Conservation (phyloP, 345 rosid species). For the Populus euphratica region DNA sequence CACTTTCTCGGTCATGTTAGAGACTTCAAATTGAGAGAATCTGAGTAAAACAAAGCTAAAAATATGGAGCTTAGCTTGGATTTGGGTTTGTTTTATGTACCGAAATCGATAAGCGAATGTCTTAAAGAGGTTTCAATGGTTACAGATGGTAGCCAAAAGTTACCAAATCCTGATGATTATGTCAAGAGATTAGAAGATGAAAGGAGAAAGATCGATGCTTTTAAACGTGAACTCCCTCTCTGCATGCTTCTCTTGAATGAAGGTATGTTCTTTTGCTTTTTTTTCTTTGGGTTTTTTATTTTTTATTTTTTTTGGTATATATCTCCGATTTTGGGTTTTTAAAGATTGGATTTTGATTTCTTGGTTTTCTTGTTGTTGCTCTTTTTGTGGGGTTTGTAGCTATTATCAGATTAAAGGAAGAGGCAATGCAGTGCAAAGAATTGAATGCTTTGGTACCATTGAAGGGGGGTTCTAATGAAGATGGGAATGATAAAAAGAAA, state of each 20-base stretch:
- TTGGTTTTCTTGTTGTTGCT: conserved; percentile 3
- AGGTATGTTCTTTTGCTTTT: conserved; percentile 32
- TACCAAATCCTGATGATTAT: conserved; percentile 47
- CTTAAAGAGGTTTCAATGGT: conserved; percentile 44
- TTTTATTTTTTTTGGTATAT: not conserved
- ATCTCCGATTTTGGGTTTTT: not conserved
- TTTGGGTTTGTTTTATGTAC: conserved; percentile 44
- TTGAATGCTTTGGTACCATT: conserved; percentile 18
- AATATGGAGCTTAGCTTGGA: conserved; percentile 65
- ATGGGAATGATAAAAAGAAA: conserved; percentile 45
- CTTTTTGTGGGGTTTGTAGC: conserved; percentile 36
- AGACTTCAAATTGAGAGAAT: not conserved
- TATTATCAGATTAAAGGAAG: conserved; percentile 52
- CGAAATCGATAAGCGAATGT: conserved; percentile 47
- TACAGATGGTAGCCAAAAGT: conserved; percentile 32
- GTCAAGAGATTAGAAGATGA: conserved; percentile 59
- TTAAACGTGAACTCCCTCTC: conserved; percentile 73
- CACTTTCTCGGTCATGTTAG: conserved; percentile 27
- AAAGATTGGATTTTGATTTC: conserved; percentile 1
- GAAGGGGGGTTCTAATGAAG: conserved; percentile 28
- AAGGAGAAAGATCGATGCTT: conserved; percentile 61
- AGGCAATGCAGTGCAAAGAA: conserved; percentile 38
- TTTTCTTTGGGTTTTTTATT: not conserved
- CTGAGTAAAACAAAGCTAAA: not conserved
- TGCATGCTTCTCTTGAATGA: conserved; percentile 67